Evolutionary conservation across 2,329 filamentous ascomycete genomes (phyloP), one percentile per base, ranked within the genome.

Genomic region (Cordyceps fumosorosea): DNA sequence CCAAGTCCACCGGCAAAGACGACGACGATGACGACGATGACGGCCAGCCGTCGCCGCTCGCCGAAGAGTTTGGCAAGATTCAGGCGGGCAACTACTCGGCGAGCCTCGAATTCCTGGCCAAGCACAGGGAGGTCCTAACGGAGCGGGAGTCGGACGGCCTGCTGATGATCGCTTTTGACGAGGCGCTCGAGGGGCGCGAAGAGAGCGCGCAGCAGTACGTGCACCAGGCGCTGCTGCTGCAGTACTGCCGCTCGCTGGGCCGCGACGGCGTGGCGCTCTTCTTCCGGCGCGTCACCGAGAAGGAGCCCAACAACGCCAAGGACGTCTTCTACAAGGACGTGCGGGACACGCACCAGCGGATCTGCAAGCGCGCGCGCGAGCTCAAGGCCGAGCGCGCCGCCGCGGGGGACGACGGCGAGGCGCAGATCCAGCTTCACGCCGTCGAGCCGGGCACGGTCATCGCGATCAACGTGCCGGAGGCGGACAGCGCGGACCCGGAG

Each of bases 381-480:
- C 88, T 96, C 66, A 75, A 81, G 60, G 75, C 77, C 20, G 77
- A 85, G 75, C 74, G 80, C 64, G 80, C 79, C 18, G 78, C 77
- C 65, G 77, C 74, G 47, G 76, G 78, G 62, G 90, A 77, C 63
- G 90, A 89, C 45, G 91, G 89, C 22, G 89, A 96, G 11, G 95
- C 99, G 78, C 93, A 97, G 75, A 99, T 99, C 68, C 96, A 99
- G 76, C 83, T 99, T 53, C 95, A 99, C 73, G 93, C 95, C 16
- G 93, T 99, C 12, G 92, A 97, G 74, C 93, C 93, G 0, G 89
- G 89, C 54, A 97, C 93, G 3, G 88, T 90, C 64, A 97, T 99
- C 73, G 90, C 90, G 72, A 97, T 98, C 74, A 84, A 78, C 60
- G 88, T 96, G 45, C 93, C 95, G 14, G 80, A 89, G 0, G 80